Base-by-base conservation (phyloP, 345 rosid species). In the Populus pruinosa region DNA sequence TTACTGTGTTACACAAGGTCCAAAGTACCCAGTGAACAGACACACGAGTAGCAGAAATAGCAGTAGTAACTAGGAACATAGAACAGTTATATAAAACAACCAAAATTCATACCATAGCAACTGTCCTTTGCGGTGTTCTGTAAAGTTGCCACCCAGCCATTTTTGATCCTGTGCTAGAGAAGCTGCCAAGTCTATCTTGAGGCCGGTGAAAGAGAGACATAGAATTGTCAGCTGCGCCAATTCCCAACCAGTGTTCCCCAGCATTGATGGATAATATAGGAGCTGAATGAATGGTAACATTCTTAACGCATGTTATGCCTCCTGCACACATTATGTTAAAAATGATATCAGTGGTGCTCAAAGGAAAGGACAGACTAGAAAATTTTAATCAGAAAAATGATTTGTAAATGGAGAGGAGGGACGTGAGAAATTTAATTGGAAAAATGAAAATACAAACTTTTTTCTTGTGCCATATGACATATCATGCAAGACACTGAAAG, bases 171-270 rank as follows among this genome's bases (percentile, higher is more conserved):
- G 92, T 71, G 71, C 73, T 82, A 23, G 93, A 78, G 71, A 87
- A 67, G 82, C 91, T 84, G 49, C 90, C 89, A 12, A 86, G 88
- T 73, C 97, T 83, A 79, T 92, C 97, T 85, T 93, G 95, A 76
- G 98, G 98, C 64, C 97, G 94, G 74, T 96, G 94, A 79, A 92
- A 96, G 50, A 96, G 95, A 79, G 99, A 96, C 98, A 96, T 88
- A 7, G 99, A 96, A 86, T 92, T 96, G 85, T 96, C 99, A 80
- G 98, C 97, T 78, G 99, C 98, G 77, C 98, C 99, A 43, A 96
- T 85, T 74, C 99, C 98, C 79, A 96, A 74, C 98, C 98, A 96
- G 74, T 92, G 83, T 39, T 96, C 99, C 65, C 97, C 99, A 62
- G 97, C 97, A 79, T 87, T 94, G 79, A 96, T 90, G 2, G 98